Base-by-base conservation (phyloP, 352 stramenopile species). In the Phytophthora constricta region DNA sequence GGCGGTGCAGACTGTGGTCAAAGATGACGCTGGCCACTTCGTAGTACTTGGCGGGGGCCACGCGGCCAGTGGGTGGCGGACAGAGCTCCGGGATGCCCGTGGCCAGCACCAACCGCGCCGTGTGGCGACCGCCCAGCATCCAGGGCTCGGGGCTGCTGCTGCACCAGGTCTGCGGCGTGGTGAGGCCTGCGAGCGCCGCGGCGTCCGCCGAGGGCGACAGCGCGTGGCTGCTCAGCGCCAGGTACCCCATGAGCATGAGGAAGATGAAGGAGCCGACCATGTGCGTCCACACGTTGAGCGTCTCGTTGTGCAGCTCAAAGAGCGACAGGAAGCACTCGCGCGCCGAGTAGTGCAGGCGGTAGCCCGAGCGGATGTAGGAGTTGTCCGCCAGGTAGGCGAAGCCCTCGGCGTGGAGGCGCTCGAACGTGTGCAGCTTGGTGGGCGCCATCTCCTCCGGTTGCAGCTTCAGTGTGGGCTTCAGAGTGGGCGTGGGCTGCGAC, bases 231-330 rank as follows among this genome's bases (percentile, higher is more conserved):
- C 76, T 86, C 22, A 93, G 72, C 65, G 85, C 67, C 28, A 94
- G 72, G 66, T 93, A 93, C 17, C 81, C 46, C 72, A 95, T 91
- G 65, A 95, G 80, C 57, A 74, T 74, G 33, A 90, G 70, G 56
- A 96, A 96, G 72, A 94, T 92, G 64, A 94, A 84, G 47, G 85
- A 93, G 39, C 89, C 89, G 20, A 94, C 74, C 49, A 94, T 90
- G 66, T 96, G 89, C 57, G 85, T 95, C 89, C 89, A 96, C 20
- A 96, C 86, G 63, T 96, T 96, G 45, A 93, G 78, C 51, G 89
- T 96, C 67, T 96, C 89, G 61, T 96, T 96, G 76, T 96, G 89
- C 60, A 95, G 75, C 74, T 95, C 80, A 56, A 96, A 94, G 63
- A 96, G 75, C 53, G 84, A 93, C 27, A 81, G 42, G 54, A 94